A percentile compares a stretch with the other conserved stretches of the same genome.
phyloP scores from a whole-genome alignment of 108 stramenopile species.

The Fistulifera pelliculosa region DNA sequence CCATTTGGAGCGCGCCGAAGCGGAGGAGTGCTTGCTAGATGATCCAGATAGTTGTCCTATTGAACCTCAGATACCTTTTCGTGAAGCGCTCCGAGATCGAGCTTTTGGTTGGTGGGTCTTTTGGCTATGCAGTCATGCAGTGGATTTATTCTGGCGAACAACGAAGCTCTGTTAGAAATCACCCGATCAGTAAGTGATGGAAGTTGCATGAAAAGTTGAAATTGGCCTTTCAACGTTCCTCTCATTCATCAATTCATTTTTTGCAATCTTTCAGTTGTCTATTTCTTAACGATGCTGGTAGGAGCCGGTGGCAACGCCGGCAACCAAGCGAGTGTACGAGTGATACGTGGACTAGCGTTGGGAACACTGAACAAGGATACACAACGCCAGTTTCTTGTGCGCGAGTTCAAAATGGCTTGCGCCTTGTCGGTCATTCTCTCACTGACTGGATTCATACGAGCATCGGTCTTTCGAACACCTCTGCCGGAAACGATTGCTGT shows the following conservation, averaged over 20 bases:
- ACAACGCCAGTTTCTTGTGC: conserved; percentile 38
- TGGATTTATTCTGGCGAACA: conserved; percentile 69
- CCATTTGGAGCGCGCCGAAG: conserved; percentile 11
- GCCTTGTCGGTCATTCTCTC: conserved; percentile 50
- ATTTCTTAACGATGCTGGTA: conserved; percentile 88
- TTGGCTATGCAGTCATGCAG: conserved; percentile 76
- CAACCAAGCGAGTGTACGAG: conserved; percentile 85
- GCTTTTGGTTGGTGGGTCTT: conserved; percentile 84
- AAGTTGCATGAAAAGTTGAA: background rate
- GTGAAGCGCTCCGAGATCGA: conserved; percentile 60
- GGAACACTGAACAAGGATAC: conserved; percentile 60
- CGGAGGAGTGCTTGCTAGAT: conserved; percentile 29
- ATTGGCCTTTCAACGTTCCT: background rate
- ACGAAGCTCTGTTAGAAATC: conserved; percentile 70
- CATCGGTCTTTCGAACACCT: conserved; percentile 53
- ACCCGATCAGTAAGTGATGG: conserved; percentile 42
- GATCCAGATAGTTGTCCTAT: conserved; percentile 25
- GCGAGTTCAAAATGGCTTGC: conserved; percentile 70
- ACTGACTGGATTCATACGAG: conserved; percentile 61
- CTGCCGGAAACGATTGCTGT: conserved; percentile 69
- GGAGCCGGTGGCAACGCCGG: conserved; percentile 84
- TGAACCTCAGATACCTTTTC: conserved; percentile 40
- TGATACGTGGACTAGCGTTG: conserved; percentile 75
- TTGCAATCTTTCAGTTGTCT: conserved; percentile 33
- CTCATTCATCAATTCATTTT: background rate